Base-by-base conservation (phyloP, 148 eudicot genomes). In the Camellia japonica region DNA sequence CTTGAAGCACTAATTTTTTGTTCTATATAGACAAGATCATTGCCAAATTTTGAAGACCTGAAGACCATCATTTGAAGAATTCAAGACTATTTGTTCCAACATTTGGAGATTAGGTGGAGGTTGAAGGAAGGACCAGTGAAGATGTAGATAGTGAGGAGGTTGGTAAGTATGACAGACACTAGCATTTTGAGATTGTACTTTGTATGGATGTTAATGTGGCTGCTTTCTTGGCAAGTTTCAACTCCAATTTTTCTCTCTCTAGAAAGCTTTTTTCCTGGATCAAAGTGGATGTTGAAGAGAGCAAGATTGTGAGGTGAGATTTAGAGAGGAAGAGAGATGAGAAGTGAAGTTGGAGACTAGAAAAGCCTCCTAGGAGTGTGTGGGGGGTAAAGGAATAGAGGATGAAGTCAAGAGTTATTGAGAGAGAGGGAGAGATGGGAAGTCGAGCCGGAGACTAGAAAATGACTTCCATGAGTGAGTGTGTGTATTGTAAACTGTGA, bases 101-200 rank as follows among this genome's bases (percentile, higher is more conserved):
- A 30, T 30, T 30, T 74, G 13, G 87, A 73, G 10, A 73, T 74
- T 3, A 80, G 77, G 13, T 68, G 70, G 7, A 76, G 42, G 19
- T 43, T 81, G n/a, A 70, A 38, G 51, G 68, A 43, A 4, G 16
- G 72, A 68, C 81, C 74, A 20, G 77, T 70, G 65, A 84, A 79
- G 73, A 84, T 67, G 83, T 68, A 87, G 70, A 84, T 43, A 5
- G 87, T 84, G 71, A 84, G 38, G 52, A 87, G 87, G 75, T 87
- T 87, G 56, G 83, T 87, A 20, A 80, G 64, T 47, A 84, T 54
- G 19, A 82, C 67, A 4, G 80, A 78, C 0, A 80, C 12, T 20
- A 84, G 79, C 23, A 84, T 80, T 52, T 84, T 84, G 82, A 84
- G 74, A 82, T 82, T 87, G 83, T 47, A 71, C 58, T 67, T 87